A percentile compares a stretch with the other conserved stretches of the same genome.
Evolutionary conservation across 371 early-diverging fungal genomes (phyloP).

Genomic region (Rhizopus delemar): DNA sequence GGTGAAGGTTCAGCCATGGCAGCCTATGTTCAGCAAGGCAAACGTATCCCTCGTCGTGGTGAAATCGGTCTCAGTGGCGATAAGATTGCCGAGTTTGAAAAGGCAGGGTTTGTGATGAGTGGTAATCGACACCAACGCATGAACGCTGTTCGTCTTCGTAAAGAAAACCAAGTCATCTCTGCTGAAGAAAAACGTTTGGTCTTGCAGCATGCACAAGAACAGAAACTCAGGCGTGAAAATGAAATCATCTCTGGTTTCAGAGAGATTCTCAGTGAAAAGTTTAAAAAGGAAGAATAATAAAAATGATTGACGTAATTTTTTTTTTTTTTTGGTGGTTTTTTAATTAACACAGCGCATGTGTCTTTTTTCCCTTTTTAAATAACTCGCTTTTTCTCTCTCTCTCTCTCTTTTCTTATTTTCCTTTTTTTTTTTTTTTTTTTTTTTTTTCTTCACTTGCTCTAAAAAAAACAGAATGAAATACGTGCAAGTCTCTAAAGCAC

Average conservation of each 20-base stretch:
- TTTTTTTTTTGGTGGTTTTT: background rate
- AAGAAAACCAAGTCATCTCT: constrained; percentile 91
- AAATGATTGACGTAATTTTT: background rate
- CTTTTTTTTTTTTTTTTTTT: constrained; percentile 3
- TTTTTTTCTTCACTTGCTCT: background rate
- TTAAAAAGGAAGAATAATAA: constrained; percentile 32
- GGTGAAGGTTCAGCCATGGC: constrained; percentile 61
- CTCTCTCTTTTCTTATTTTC: constrained; percentile 3
- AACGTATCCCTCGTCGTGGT: constrained; percentile 96
- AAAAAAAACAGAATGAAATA: constrained; percentile 38
- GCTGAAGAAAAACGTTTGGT: constrained; percentile 86
- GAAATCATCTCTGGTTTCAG: constrained; percentile 86
- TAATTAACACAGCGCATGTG: constrained; percentile 6
- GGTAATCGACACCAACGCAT: constrained; percentile 89
- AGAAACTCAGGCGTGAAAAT: constrained; percentile 83
- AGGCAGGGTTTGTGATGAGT: constrained; percentile 94
- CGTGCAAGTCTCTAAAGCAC: constrained; percentile 46
- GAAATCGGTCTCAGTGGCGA: constrained; percentile 90
- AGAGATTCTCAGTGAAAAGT: constrained; percentile 60
- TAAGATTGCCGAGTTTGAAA: constrained; percentile 83
- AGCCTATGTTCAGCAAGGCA: constrained; percentile 85
- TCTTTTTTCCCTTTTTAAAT: background rate
- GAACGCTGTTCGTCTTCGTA: constrained; percentile 95
- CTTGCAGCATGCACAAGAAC: constrained; percentile 79
- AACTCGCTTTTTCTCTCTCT: background rate